Evolutionary conservation across 139 green algal genomes (phyloP).

Genomic region (Ulvella scutata): DNA sequence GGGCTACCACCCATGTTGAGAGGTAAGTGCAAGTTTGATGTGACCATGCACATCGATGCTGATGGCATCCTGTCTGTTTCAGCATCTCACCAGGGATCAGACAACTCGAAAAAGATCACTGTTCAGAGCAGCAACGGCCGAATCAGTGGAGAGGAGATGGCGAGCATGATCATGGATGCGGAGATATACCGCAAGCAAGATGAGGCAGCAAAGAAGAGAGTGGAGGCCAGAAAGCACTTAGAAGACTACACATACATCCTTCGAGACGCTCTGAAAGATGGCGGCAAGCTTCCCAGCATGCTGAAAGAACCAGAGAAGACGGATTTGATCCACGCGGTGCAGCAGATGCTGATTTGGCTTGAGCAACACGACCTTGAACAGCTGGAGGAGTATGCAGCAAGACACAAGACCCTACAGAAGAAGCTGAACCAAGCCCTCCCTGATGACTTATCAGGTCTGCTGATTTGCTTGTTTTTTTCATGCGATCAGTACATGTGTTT

Average conservation of each 20-base stretch:
- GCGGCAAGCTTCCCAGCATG: too few relatives aligned
- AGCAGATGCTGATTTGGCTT: too few relatives aligned
- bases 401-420: too few relatives aligned
- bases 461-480: too few relatives aligned
- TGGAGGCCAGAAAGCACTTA: conserved; percentile 21
- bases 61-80: conserved; percentile 46
- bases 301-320: too few relatives aligned
- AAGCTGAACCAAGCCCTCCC: too few relatives aligned
- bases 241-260: neutral
- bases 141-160: conserved; percentile 47
- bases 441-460: too few relatives aligned
- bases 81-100: conserved; percentile 38
- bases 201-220: conserved; percentile 20
- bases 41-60: conserved; percentile 44
- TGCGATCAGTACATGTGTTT: too few relatives aligned
- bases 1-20: conserved; percentile 27
- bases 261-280: neutral
- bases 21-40: conserved; percentile 38
- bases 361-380: too few relatives aligned
- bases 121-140: conserved; percentile 25
- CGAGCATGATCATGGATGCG: conserved; percentile 50
- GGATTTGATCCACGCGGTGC: too few relatives aligned
- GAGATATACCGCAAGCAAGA: conserved; percentile 45
- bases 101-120: conserved; percentile 45
- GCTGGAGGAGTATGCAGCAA: too few relatives aligned